phyloP scores from a whole-genome alignment of 2,329 filamentous ascomycete genomes.

The Colletotrichum endophyticum region DNA sequence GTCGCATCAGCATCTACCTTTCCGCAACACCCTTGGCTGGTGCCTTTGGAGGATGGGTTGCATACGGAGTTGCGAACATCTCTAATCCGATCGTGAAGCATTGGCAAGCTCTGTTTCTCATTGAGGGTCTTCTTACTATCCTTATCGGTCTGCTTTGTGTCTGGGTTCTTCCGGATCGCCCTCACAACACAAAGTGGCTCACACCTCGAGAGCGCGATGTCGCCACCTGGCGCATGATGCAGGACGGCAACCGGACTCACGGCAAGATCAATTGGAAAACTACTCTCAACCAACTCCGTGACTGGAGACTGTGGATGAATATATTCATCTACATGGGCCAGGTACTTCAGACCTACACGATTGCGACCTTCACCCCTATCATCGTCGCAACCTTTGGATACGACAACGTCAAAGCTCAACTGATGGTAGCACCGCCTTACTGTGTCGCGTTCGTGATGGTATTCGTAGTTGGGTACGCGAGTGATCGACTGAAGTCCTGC shows the following conservation, averaged over 20 bases:
- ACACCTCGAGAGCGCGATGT: slow-evolving; percentile 23
- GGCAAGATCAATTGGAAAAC: slow-evolving; percentile 3
- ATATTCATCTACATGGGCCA: slow-evolving; percentile 45
- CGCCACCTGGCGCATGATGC: slow-evolving; percentile 22
- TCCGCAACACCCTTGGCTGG: slow-evolving; percentile 58
- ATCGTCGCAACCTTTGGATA: slow-evolving; percentile 26
- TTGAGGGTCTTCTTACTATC: slow-evolving; percentile 38
- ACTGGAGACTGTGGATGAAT: slow-evolving; percentile 50
- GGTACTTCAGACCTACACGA: slow-evolving; percentile 14
- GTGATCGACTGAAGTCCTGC: slow-evolving; percentile 21
- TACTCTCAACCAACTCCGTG: slow-evolving; percentile 27
- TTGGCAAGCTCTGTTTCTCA: slow-evolving; percentile 35
- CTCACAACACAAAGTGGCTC: slow-evolving; percentile 23
- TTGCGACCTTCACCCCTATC: slow-evolving; percentile 25
- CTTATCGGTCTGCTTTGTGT: slow-evolving; percentile 28
- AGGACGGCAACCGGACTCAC: slow-evolving; percentile 21
- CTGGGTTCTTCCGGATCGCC: slow-evolving; percentile 24
- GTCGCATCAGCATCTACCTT: slow-evolving; percentile 60
- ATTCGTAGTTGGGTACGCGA: slow-evolving; percentile 13
- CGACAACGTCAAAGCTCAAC: slow-evolving; percentile 21
- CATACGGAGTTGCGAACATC: slow-evolving; percentile 40
- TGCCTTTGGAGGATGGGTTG: slow-evolving; percentile 41
- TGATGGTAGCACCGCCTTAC: slow-evolving; percentile 23
- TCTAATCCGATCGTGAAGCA: slow-evolving; percentile 30
- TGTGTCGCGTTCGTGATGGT: slow-evolving; percentile 22